Evolutionary conservation across 2,329 filamentous ascomycete species (phyloP), one percentile per base, ranked within the genome.

Genomic region (Penicillium brevicompactum): DNA sequence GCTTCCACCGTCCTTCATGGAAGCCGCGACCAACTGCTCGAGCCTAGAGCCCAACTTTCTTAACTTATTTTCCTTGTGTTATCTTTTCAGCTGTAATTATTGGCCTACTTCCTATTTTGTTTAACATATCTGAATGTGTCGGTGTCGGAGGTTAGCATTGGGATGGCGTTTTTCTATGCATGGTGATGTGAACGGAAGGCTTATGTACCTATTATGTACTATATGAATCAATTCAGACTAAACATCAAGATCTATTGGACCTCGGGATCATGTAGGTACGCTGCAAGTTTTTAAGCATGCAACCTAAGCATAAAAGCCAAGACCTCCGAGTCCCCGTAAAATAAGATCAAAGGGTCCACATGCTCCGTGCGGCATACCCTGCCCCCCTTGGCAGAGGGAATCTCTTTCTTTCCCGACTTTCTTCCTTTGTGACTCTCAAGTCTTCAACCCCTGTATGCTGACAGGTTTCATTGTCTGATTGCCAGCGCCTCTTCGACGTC

Each of bases 1-100:
- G 65, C 16, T 54, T 73, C 11, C 67, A 67, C n/a, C 71, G 70
- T 34, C 60, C 69, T 49, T 49, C 60, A n/a, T 72, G 67, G 66
- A 74, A 71, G 63, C 59, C 67, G 22, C 65, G 70, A 34, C 64
- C 68, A 16, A 60, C 65, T 38, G 70, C 67, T 34, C 65, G 72
- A 43, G 65, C 64, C 38, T 72, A 63, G 54, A 34, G 45, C 50
- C 43, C 24, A 58, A 27, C 51, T 32, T 48, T 46, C 40, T 43
- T 41, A 22, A 55, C 41, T 24, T 48, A 32, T 18, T 60, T 51
- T 60, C 49, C 58, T 61, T 55, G 21, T 32, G 41, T 40, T 42
- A 53, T 14, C 42, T 42, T 52, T 46, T 64, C 63, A 68, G 59
- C 47, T 65, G 56, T 64, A 66, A 56, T 65, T 60, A 51, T 49